Base-by-base conservation (phyloP, 352 stramenopile species). In the Aphanomyces euteiches region DNA sequence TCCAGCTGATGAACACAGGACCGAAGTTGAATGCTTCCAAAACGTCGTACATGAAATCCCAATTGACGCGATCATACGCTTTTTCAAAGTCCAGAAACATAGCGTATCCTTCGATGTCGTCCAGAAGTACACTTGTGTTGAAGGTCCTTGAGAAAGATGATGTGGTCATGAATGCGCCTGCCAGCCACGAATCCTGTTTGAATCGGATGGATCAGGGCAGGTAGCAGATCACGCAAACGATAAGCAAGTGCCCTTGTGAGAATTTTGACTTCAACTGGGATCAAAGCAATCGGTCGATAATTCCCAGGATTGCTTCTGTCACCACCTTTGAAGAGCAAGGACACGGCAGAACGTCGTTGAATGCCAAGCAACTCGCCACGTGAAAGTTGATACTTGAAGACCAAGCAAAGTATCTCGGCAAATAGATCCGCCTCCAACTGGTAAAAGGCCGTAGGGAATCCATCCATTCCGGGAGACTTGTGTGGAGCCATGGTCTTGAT, bases 201-300 rank as follows among this genome's bases (percentile, higher is more conserved):
- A 28, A 74, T 71, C 3, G n/a, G 28, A 34, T 79, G 67, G 6
- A 77, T 56, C 7, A 75, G 57, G 7, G 28, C 37, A 12, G 57
- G 57, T 1, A 17, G 15, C 34, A 36, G 10, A 4, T 37, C 12
- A n/a, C 37, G 37, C 10, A 50, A n/a, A 50, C 43, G 17, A 50
- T 28, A 50, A 50, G 43, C 10, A 50, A 50, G 43, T 12, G 67
- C 39, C 40, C 73, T 54, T 3, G 75, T 72, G 13, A 73, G 56
- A 38, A 73, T 48, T 59, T 77, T 76, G 3, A 73, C 64, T 21
- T 77, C 73, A 19, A 78, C 75, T 17, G 64, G 64, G 65, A 80
- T 72, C n/a, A 80, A 67, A 13, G 75, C 48, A 28, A 76, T 74
- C 6, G 73, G 72, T 12, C 65, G 64, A 50, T 72, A 78, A 56